These are phyloP conservation scores for Andrographis paniculata DNA, from an alignment of 305 asterid genomes.

Conservation along the genomic window DNA sequence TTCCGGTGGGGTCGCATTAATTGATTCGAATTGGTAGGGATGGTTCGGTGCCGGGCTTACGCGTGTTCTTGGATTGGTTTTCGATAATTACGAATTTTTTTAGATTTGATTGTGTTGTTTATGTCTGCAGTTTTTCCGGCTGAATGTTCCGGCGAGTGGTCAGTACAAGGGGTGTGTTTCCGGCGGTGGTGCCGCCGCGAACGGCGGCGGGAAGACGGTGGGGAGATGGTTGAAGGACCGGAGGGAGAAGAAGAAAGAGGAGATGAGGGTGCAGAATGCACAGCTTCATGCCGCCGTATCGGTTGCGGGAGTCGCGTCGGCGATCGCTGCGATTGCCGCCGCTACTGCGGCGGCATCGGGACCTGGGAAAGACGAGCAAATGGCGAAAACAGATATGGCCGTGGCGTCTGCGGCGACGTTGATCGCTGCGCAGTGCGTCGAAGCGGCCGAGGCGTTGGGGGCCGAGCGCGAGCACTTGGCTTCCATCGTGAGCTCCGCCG, in stretches of 20 bases:
- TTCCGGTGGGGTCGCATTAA: no score
- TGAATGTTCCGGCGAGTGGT: conserved; percentile 27
- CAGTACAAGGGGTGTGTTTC: conserved; percentile 43
- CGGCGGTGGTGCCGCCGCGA: conserved; percentile 20
- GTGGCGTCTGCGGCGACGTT: conserved; percentile 94
- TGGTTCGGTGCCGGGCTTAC: no score
- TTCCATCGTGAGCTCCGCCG: conserved; percentile 83
- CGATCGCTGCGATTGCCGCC: conserved; percentile 93
- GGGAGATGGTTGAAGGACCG: conserved; percentile 99
- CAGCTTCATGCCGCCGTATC: conserved; percentile 93
- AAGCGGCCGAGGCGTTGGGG: conserved; percentile 95
- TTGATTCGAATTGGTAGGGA: no score
- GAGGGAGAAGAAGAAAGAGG: conserved; percentile 94
- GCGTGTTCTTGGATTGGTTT: no score
- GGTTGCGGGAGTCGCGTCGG: conserved; percentile 91
- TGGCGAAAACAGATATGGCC: conserved; percentile 89
- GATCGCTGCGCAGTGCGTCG: conserved; percentile 97
- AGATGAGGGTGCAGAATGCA: conserved; percentile 73
- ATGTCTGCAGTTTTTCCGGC: conserved; percentile 35
- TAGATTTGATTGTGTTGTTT: no score
- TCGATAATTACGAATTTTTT: no score
- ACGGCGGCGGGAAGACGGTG: conserved; percentile 48
- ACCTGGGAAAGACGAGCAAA: conserved; percentile 58
- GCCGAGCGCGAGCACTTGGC: conserved; percentile 88
- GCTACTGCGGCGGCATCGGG: conserved; percentile 89